Evolutionary conservation across 495 filamentous ascomycete species (phyloP).

Genomic region (Trichocladium uniseriatum): DNA sequence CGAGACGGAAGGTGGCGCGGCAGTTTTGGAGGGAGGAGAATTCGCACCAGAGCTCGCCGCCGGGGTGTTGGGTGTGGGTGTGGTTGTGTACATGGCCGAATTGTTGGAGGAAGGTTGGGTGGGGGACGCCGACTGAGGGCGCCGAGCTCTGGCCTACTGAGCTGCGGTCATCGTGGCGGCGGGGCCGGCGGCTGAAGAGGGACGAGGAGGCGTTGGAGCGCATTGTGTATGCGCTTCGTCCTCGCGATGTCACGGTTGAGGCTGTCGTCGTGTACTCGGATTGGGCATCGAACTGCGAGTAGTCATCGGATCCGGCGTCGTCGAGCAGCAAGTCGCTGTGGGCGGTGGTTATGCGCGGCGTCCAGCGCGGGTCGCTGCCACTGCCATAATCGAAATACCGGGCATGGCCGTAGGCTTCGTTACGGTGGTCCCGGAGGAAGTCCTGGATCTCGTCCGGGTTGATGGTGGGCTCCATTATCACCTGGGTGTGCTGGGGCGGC

Average conservation of each 20-base stretch:
- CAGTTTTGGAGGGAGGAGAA: slow-evolving; percentile 25
- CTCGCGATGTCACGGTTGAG: background rate
- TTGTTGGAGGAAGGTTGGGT: background rate
- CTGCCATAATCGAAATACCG: background rate
- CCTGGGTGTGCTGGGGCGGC: background rate
- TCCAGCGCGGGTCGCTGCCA: background rate
- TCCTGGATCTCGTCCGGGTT: slow-evolving; percentile 4
- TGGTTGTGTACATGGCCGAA: background rate
- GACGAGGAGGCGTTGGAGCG: slow-evolving; percentile 1
- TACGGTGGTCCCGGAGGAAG: background rate
- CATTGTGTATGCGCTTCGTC: background rate
- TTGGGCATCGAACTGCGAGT: background rate
- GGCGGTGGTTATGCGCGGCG: background rate
- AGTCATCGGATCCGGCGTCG: background rate
- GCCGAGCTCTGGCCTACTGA: slow-evolving; percentile 1
- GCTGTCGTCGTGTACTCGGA: background rate
- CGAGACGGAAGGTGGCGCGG: slow-evolving; percentile 22
- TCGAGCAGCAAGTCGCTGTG: background rate
- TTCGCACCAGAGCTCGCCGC: slow-evolving; percentile 31
- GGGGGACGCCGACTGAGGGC: background rate
- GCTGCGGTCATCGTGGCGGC: background rate
- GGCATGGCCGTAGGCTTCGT: background rate
- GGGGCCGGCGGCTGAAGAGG: slow-evolving; percentile 11
- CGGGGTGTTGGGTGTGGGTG: background rate
- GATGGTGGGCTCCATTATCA: background rate